Percentiles rank a stretch among this genome's conserved stretches.
These are phyloP conservation scores for Dianthus caryophyllus DNA, from an alignment of 148 eudicot species.

Conservation along the genomic window DNA sequence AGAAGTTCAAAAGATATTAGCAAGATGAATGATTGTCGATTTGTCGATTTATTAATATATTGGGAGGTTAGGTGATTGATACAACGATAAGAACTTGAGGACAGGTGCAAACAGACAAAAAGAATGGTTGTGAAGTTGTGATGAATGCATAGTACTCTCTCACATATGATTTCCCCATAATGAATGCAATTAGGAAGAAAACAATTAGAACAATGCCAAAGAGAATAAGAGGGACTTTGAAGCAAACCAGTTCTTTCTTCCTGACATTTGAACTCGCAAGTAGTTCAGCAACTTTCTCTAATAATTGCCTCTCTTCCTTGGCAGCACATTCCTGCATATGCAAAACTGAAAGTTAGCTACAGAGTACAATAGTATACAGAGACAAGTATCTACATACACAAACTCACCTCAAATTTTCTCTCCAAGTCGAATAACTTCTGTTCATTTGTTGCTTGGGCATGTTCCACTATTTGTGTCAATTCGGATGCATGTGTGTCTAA, in stretches of 20 bases:
- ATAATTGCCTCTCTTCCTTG: slow-evolving; percentile 69
- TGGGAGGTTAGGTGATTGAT: not conserved
- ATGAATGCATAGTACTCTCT: not conserved
- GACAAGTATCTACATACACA: slow-evolving; percentile 7
- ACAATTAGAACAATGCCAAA: not conserved
- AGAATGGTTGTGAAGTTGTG: too few relatives aligned
- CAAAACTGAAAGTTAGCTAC: slow-evolving; percentile 1
- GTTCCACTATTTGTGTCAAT: slow-evolving; percentile 72
- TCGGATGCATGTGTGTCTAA: slow-evolving; percentile 75
- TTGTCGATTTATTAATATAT: too few relatives aligned
- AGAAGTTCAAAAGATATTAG: not conserved
- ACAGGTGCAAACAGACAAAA: too few relatives aligned
- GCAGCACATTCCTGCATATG: slow-evolving; percentile 79
- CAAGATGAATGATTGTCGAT: not conserved
- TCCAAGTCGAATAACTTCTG: slow-evolving; percentile 76
- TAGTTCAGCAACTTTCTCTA: slow-evolving; percentile 88
- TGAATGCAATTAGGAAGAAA: not conserved
- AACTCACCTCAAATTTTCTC: slow-evolving; percentile 78
- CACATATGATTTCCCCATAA: not conserved
- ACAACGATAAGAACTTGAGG: not conserved
- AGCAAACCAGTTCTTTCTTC: slow-evolving; percentile 79
- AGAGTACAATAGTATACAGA: slow-evolving; percentile 7
- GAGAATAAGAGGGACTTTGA: not conserved
- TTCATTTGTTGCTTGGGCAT: slow-evolving; percentile 66
- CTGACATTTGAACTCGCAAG: slow-evolving; percentile 91